phyloP scores from a whole-genome alignment of 495 filamentous ascomycete genomes.

The Polyplosphaeria fusca region DNA sequence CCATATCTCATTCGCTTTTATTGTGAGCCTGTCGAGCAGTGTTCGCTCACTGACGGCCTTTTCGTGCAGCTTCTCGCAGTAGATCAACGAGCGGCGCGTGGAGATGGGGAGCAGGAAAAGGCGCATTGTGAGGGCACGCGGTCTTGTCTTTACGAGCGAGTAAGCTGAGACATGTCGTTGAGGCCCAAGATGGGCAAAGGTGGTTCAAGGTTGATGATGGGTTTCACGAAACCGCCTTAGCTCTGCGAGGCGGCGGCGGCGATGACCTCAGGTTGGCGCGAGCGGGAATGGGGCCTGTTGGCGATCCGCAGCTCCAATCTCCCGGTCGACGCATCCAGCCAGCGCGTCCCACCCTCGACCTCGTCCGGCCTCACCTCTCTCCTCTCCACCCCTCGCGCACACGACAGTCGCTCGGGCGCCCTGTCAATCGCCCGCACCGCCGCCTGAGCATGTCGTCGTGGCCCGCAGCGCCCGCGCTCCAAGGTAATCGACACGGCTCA shows the following conservation, averaged over 20 bases:
- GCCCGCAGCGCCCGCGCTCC: neutral
- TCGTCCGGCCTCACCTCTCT: neutral
- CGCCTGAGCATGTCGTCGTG: conserved; percentile 13
- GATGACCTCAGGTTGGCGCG: no score
- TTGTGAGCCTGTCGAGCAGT: conserved; percentile 60
- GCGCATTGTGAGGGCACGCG: conserved; percentile 61
- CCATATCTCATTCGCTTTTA: conserved; percentile 72
- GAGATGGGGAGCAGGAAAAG: conserved; percentile 95
- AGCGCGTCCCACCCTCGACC: neutral
- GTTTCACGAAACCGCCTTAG: no score
- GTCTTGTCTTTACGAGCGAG: no score
- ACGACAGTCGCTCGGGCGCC: neutral
- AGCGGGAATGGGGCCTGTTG: no score
- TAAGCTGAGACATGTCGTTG: no score
- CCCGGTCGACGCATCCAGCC: no score
- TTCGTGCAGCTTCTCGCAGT: conserved; percentile 70
- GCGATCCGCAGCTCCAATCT: no score
- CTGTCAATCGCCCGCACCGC: neutral
- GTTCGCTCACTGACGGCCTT: conserved; percentile 51
- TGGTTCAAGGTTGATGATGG: no score
- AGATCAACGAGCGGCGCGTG: conserved; percentile 84
- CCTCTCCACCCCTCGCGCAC: neutral
- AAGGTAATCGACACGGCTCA: conserved; percentile 4
- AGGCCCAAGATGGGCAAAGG: no score
- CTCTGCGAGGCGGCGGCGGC: no score